Conservation (phyloP, 352 stramenopile genomes). For the Elongisporangium prolatum region DNA sequence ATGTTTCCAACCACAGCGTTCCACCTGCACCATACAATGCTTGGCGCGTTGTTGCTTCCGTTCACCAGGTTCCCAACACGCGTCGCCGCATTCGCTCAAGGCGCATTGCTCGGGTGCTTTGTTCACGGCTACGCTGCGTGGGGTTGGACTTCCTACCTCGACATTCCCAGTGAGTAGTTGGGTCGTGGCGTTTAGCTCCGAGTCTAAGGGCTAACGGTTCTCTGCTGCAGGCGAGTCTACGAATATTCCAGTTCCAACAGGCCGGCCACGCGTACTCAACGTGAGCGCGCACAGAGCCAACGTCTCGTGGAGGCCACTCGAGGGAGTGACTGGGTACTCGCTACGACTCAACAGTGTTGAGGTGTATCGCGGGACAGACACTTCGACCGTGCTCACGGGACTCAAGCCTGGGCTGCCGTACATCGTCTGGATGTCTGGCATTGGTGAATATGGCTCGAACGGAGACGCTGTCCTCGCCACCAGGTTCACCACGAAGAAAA, state of each 20-base stretch:
- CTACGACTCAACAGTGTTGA: constrained; percentile 53
- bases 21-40: constrained; percentile 52
- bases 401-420: constrained; percentile 46
- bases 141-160: constrained; percentile 46
- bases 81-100: constrained; percentile 32
- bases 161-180: constrained; percentile 26
- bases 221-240: constrained; percentile 27
- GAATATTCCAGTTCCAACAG: constrained; percentile 20
- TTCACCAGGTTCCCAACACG: constrained; percentile 41
- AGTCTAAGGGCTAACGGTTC: background rate
- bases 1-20: constrained; percentile 37
- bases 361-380: constrained; percentile 36
- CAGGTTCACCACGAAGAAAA: constrained; percentile 42
- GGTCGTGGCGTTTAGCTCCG: background rate
- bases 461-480: constrained; percentile 24
- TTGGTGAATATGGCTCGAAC: constrained; percentile 35
- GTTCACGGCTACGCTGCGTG: constrained; percentile 53
- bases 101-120: constrained; percentile 32
- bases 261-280: constrained; percentile 18
- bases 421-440: constrained; percentile 36
- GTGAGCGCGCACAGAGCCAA: constrained; percentile 21
- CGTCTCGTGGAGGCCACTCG: constrained; percentile 30
- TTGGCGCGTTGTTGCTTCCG: constrained; percentile 35
- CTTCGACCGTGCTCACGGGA: constrained; percentile 13
- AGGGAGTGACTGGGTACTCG: constrained; percentile 41